A percentile compares a stretch with the other conserved stretches of the same genome.
phyloP scores from a whole-genome alignment of 306 rosid genomes.

The Lagenaria siceraria region DNA sequence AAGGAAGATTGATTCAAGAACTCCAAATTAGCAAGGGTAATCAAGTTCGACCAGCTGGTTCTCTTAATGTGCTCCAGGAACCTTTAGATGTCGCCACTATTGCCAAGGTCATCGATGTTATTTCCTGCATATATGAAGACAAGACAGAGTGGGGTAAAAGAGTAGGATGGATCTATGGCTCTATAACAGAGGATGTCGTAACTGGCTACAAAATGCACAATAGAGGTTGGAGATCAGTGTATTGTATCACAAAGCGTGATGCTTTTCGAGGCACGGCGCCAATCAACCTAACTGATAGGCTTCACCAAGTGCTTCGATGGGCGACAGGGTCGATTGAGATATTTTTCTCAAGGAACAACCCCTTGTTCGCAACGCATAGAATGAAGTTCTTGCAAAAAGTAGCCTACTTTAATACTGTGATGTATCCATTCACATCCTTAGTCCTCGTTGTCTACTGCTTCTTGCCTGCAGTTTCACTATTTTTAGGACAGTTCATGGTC shows the following conservation, averaged over 20 bases:
- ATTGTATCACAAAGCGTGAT: slow-evolving; percentile 67
- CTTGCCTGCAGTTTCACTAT: slow-evolving; percentile 64
- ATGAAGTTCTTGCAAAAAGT: slow-evolving; percentile 75
- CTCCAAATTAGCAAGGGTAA: slow-evolving; percentile 39
- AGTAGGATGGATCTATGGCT: slow-evolving; percentile 91
- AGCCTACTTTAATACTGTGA: slow-evolving; percentile 73
- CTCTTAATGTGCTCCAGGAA: slow-evolving; percentile 65
- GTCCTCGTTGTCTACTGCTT: slow-evolving; percentile 68
- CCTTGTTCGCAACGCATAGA: slow-evolving; percentile 50
- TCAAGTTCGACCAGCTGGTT: slow-evolving; percentile 61
- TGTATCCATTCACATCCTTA: slow-evolving; percentile 82
- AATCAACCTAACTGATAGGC: slow-evolving; percentile 70
- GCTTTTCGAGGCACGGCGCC: slow-evolving; percentile 86
- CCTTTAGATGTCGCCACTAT: slow-evolving; percentile 74
- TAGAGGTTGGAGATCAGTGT: slow-evolving; percentile 81
- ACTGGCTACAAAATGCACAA: slow-evolving; percentile 88
- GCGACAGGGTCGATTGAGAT: slow-evolving; percentile 78
- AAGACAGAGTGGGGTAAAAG: slow-evolving; percentile 84
- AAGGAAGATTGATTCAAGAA: slow-evolving; percentile 66
- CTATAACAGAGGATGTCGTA: slow-evolving; percentile 82
- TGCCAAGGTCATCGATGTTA: slow-evolving; percentile 67
- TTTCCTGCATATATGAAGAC: slow-evolving; percentile 76
- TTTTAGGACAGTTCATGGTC: slow-evolving; percentile 72
- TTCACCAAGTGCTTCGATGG: slow-evolving; percentile 81
- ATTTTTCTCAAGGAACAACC: slow-evolving; percentile 76